These are phyloP conservation scores for Fusarium pininemorale DNA, from an alignment of 2,329 filamentous ascomycete genomes.

Conservation along the genomic window DNA sequence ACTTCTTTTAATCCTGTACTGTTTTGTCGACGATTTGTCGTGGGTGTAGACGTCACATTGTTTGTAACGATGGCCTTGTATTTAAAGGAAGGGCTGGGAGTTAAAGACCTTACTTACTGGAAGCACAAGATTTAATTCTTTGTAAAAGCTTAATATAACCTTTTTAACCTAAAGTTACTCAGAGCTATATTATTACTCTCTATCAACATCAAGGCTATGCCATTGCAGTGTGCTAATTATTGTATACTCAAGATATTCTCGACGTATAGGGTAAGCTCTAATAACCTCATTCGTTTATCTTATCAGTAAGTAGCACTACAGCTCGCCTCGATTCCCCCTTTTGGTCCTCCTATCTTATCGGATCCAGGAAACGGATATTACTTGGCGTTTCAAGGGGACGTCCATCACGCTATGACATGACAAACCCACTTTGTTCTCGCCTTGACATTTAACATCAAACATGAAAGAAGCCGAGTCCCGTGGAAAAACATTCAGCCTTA, in stretches of 20 bases:
- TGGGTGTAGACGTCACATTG: rapidly evolving
- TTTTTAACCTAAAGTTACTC: no score
- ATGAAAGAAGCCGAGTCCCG: neutral
- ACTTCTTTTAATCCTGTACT: neutral
- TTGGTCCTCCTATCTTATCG: neutral
- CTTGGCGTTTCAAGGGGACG: slow-evolving; percentile 4
- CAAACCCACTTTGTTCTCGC: neutral
- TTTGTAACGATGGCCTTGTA: rapidly evolving
- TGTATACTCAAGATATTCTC: rapidly evolving
- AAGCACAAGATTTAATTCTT: rapidly evolving
- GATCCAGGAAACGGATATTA: neutral
- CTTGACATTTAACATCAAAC: neutral
- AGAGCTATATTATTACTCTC: neutral
- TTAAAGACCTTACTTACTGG: no score
- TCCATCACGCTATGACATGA: neutral
- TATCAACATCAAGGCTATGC: rapidly evolving
- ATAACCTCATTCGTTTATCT: neutral
- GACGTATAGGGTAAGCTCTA: neutral
- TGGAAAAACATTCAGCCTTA: slow-evolving; percentile 1
- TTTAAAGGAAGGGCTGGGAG: rapidly evolving
- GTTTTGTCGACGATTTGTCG: rapidly evolving
- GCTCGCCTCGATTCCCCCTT: neutral
- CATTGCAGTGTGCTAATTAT: neutral
- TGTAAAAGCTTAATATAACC: rapidly evolving
- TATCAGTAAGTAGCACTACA: neutral